Evolutionary conservation across 257 asterid genomes (phyloP).

Genomic region (Rubia yunnanensis): DNA sequence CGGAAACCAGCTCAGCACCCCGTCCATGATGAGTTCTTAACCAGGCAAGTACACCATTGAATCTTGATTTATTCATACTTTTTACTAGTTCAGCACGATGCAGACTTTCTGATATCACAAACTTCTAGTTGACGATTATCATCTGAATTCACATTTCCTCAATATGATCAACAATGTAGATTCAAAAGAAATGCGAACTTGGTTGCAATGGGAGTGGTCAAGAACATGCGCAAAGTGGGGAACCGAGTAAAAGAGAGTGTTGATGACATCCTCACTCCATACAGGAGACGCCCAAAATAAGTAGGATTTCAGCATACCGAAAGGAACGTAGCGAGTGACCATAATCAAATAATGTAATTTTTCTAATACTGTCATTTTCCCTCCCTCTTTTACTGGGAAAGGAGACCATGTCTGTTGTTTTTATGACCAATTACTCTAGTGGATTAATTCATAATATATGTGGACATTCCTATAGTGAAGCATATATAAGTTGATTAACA

Average conservation of each 20-base stretch:
- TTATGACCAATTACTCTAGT: background rate
- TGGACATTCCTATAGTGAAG: no score
- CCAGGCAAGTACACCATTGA: conserved; percentile 51
- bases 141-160: background rate
- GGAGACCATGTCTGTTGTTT: background rate
- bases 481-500: no score
- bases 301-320: background rate
- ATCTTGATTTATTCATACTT: conserved; percentile 1
- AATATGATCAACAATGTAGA: conserved; percentile 27
- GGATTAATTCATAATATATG: background rate
- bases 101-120: background rate
- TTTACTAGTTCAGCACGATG: background rate
- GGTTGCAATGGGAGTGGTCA: conserved; percentile 75
- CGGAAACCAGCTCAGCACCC: conserved; percentile 48
- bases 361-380: background rate
- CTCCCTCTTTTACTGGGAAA: background rate
- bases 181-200: conserved; percentile 62
- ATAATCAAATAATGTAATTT: background rate
- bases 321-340: background rate
- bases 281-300: conserved; percentile 60
- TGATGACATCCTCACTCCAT: conserved; percentile 53
- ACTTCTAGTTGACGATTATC: background rate
- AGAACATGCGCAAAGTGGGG: conserved; percentile 61
- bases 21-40: conserved; percentile 53
- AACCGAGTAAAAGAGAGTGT: conserved; percentile 53